phyloP scores from a whole-genome alignment of 768 basidiomycete species.

The Hypholoma sublateritium region DNA sequence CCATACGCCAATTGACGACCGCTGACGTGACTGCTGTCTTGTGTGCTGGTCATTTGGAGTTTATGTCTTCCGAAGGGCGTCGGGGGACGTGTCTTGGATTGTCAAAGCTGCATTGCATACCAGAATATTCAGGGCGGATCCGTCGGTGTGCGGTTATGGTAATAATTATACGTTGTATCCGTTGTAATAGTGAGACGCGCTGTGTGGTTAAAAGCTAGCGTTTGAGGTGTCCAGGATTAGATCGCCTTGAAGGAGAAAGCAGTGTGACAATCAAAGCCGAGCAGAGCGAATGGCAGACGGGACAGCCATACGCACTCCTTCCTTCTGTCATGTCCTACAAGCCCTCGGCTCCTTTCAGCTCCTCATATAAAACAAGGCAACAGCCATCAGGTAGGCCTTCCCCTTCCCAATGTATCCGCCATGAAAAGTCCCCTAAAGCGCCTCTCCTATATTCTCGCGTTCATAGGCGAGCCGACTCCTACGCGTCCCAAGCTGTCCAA shows the following conservation, averaged over 20 bases:
- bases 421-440: slow-evolving; percentile 34
- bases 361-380: slow-evolving; percentile 20
- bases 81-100: too few species aligned
- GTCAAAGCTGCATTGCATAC: too few species aligned
- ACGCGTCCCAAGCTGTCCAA: slow-evolving; percentile 19
- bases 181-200: too few species aligned
- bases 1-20: too few species aligned
- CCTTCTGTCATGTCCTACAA: slow-evolving; percentile 17
- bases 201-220: neutral
- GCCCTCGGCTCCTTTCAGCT: slow-evolving; percentile 7
- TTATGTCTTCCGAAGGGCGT: too few species aligned
- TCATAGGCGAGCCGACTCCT: slow-evolving; percentile 23
- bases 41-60: too few species aligned
- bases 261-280: slow-evolving; percentile 1
- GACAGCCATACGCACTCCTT: slow-evolving; percentile 8
- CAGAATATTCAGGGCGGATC: too few species aligned
- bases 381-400: slow-evolving; percentile 14
- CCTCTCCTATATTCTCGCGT: slow-evolving; percentile 28
- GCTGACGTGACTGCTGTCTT: too few species aligned
- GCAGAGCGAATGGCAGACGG: neutral
- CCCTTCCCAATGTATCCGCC: slow-evolving; percentile 10
- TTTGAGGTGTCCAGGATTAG: neutral
- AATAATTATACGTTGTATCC: too few species aligned
- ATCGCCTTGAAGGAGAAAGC: neutral
- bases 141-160: too few species aligned